Evolutionary conservation across 768 basidiomycete species (phyloP).

Genomic region (Pilatotrama ljubarskyi): DNA sequence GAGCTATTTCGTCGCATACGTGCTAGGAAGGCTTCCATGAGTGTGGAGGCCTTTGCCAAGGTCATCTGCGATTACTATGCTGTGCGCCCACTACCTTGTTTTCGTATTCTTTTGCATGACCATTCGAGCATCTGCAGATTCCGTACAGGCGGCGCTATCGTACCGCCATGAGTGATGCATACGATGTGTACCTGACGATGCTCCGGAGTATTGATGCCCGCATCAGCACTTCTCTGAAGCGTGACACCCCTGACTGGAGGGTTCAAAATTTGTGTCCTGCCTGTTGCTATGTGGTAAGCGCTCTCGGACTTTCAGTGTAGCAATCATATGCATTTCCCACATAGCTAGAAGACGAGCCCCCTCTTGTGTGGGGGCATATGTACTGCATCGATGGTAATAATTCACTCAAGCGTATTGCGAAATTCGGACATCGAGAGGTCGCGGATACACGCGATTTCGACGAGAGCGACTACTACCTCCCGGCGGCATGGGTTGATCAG

Average conservation of each 20-base stretch:
- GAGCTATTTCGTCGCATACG: slow-evolving; percentile 15
- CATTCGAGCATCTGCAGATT: slow-evolving; percentile 19
- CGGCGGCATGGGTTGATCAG: slow-evolving; percentile 28
- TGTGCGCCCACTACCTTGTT: slow-evolving; percentile 11
- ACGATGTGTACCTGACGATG: slow-evolving; percentile 38
- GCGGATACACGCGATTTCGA: slow-evolving; percentile 23
- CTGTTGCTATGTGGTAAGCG: slow-evolving; percentile 36
- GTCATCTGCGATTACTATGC: slow-evolving; percentile 20
- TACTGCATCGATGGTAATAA: background rate
- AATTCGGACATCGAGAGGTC: slow-evolving; percentile 18
- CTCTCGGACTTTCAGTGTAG: background rate
- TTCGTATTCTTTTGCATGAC: background rate
- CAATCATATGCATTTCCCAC: background rate
- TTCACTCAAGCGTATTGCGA: slow-evolving; percentile 26
- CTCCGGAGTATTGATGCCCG: slow-evolving; percentile 21
- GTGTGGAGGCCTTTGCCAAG: slow-evolving; percentile 23
- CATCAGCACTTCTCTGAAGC: slow-evolving; percentile 29
- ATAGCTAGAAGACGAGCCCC: slow-evolving; percentile 33
- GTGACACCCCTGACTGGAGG: slow-evolving; percentile 34
- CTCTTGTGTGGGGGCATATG: slow-evolving; percentile 7
- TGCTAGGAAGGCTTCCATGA: slow-evolving; percentile 20
- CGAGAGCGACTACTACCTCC: slow-evolving; percentile 31
- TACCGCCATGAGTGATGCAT: slow-evolving; percentile 32
- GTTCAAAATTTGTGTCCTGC: slow-evolving; percentile 38
- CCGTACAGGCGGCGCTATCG: slow-evolving; percentile 29